phyloP scores from a whole-genome alignment of 768 basidiomycete genomes.

The Harrya chromipes region DNA sequence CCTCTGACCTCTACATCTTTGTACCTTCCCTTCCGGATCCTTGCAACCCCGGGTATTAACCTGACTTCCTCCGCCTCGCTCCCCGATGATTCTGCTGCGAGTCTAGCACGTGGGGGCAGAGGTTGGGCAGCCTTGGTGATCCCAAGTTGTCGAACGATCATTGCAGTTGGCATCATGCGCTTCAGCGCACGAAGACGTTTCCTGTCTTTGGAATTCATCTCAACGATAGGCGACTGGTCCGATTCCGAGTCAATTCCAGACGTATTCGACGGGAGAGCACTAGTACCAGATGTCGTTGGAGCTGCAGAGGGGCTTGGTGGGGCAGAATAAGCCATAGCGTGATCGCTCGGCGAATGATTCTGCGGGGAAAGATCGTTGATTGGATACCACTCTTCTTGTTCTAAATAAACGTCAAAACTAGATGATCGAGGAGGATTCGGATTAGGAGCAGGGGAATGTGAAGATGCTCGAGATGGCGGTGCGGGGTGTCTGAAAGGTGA shows the following conservation, averaged over 20 bases:
- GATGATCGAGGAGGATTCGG: slow-evolving; percentile 6
- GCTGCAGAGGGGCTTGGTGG: slow-evolving; percentile 17
- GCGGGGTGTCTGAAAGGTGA: neutral
- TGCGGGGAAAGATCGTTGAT: slow-evolving; percentile 7
- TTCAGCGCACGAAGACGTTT: slow-evolving; percentile 38
- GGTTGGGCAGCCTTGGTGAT: slow-evolving; percentile 10
- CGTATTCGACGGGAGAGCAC: slow-evolving; percentile 14
- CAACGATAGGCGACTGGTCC: slow-evolving; percentile 8
- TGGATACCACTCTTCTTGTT: slow-evolving; percentile 15
- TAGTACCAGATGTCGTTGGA: slow-evolving; percentile 17
- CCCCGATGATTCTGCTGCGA: slow-evolving; percentile 12
- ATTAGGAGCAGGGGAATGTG: slow-evolving; percentile 4
- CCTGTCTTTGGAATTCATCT: slow-evolving; percentile 31
- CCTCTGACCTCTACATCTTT: slow-evolving; percentile 48
- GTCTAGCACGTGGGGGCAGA: slow-evolving; percentile 8
- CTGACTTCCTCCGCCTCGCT: slow-evolving; percentile 38
- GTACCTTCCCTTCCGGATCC: slow-evolving; percentile 36
- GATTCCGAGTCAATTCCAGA: slow-evolving; percentile 19
- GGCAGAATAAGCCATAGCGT: slow-evolving; percentile 2
- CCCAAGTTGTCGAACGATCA: slow-evolving; percentile 40
- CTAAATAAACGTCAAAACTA: slow-evolving; percentile 10
- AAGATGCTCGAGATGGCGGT: slow-evolving; percentile 4
- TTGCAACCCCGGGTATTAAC: slow-evolving; percentile 51
- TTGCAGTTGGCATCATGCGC: slow-evolving; percentile 54
- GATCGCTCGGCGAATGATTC: slow-evolving; percentile 5